Conservation (phyloP, 139 green algal genomes). For the Coelastrella sp. region DNA sequence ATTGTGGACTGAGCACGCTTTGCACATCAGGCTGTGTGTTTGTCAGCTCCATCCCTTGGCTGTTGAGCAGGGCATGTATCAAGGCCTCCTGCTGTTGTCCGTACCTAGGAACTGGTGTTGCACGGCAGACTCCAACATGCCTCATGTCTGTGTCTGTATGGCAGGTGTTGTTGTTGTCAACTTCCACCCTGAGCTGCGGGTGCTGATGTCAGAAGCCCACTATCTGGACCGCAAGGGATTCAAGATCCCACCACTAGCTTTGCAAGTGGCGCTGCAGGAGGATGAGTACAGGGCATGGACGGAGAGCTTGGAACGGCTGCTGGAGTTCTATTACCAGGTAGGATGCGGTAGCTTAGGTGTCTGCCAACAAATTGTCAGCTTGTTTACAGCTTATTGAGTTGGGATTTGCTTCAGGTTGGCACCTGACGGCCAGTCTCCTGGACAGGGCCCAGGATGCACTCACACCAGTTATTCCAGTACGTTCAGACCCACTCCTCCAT, state of each 20-base stretch:
- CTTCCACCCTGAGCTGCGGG: constrained; percentile 81
- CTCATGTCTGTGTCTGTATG: not conserved
- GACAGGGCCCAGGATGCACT: constrained; percentile 57
- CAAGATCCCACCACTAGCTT: constrained; percentile 81
- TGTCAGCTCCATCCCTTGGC: too few relatives aligned
- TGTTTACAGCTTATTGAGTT: not conserved
- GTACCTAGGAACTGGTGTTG: too few relatives aligned
- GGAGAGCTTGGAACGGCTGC: constrained; percentile 84
- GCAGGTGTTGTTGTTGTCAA: constrained; percentile 78
- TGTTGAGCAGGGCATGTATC: too few relatives aligned
- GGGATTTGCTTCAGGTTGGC: constrained; percentile 50
- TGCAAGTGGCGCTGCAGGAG: constrained; percentile 76
- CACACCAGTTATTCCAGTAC: constrained; percentile 51
- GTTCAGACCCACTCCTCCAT: too few relatives aligned
- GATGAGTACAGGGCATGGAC: constrained; percentile 81
- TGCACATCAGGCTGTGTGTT: too few relatives aligned
- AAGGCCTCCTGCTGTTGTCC: too few relatives aligned
- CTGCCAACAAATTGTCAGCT: not conserved
- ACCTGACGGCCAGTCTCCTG: too few relatives aligned
- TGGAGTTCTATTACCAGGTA: constrained; percentile 80
- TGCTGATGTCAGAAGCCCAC: constrained; percentile 86
- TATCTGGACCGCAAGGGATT: constrained; percentile 94
- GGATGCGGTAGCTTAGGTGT: not conserved
- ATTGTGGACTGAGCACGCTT: too few relatives aligned
- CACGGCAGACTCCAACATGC: too few relatives aligned